Evolutionary conservation across 305 asterid species (phyloP).

Genomic region (Solanum chacoense): DNA sequence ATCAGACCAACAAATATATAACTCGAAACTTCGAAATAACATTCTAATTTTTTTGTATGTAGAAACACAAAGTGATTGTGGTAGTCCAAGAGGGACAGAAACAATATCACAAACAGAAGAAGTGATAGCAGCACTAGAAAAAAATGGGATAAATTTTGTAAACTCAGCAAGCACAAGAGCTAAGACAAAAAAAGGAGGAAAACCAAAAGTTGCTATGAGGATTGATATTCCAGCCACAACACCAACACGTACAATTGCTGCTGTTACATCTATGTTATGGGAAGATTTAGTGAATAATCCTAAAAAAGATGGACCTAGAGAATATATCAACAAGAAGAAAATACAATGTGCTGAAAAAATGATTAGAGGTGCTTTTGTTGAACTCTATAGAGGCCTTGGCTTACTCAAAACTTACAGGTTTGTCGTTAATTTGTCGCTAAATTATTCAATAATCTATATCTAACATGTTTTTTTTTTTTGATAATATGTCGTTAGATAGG

Average conservation of each 20-base stretch:
- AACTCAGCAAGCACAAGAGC: slow-evolving; percentile 35
- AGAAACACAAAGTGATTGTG: slow-evolving; percentile 38
- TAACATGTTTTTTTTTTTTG: background rate
- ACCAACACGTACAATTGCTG: slow-evolving; percentile 61
- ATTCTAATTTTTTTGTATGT: background rate
- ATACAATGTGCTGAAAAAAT: slow-evolving; percentile 76
- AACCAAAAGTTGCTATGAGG: slow-evolving; percentile 49
- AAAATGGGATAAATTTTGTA: slow-evolving; percentile 46
- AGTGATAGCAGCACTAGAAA: slow-evolving; percentile 52
- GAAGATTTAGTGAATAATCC: slow-evolving; percentile 67
- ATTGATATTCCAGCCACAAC: slow-evolving; percentile 83
- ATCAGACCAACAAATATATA: background rate
- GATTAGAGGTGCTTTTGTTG: slow-evolving; percentile 86
- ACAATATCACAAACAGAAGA: slow-evolving; percentile 28
- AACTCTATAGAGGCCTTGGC: slow-evolving; percentile 76
- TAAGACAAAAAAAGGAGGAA: slow-evolving; percentile 35
- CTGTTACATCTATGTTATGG: slow-evolving; percentile 74
- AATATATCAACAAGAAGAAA: slow-evolving; percentile 43
- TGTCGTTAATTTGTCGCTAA: background rate
- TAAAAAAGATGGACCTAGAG: slow-evolving; percentile 44
- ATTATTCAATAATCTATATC: background rate
- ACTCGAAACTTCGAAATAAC: background rate
- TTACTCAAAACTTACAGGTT: slow-evolving; percentile 79
- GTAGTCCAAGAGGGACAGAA: slow-evolving; percentile 21
- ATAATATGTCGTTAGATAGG: background rate